phyloP scores from a whole-genome alignment of 306 rosid species.

The Glycine soja region DNA sequence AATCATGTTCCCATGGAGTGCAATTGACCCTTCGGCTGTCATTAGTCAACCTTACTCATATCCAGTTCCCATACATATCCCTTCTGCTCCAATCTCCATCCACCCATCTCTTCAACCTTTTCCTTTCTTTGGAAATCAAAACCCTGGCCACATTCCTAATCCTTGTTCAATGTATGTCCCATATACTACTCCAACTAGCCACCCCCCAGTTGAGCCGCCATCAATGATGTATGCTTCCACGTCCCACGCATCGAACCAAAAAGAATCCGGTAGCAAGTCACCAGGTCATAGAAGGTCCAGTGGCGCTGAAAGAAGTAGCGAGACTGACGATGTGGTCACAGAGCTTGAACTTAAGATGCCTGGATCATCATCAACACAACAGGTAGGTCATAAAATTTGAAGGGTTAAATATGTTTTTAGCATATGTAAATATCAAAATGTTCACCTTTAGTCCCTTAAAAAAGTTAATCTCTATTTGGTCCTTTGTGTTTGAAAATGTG shows the following conservation, averaged over 20 bases:
- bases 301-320: slow-evolving; percentile 63
- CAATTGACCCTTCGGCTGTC: slow-evolving; percentile 75
- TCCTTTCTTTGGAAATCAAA: slow-evolving; percentile 77
- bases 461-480: background rate
- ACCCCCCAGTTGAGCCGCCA: slow-evolving; percentile 64
- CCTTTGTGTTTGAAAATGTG: background rate
- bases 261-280: slow-evolving; percentile 66
- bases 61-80: slow-evolving; percentile 71
- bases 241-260: slow-evolving; percentile 60
- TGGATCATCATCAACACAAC: slow-evolving; percentile 74
- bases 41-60: slow-evolving; percentile 80
- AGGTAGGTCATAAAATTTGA: slow-evolving; percentile 54
- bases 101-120: slow-evolving; percentile 79
- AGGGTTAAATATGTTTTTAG: background rate
- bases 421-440: background rate
- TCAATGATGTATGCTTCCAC: slow-evolving; percentile 60
- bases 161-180: slow-evolving; percentile 75
- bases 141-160: slow-evolving; percentile 64
- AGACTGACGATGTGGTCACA: slow-evolving; percentile 32
- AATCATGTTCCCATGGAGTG: slow-evolving; percentile 81
- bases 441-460: background rate
- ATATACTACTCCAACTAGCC: slow-evolving; percentile 64
- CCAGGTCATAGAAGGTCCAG: slow-evolving; percentile 55
- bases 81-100: slow-evolving; percentile 67
- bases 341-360: slow-evolving; percentile 71